These are phyloP conservation scores for Alternaria alternata DNA, from an alignment of 2,329 filamentous ascomycete species.

Conservation along the genomic window DNA sequence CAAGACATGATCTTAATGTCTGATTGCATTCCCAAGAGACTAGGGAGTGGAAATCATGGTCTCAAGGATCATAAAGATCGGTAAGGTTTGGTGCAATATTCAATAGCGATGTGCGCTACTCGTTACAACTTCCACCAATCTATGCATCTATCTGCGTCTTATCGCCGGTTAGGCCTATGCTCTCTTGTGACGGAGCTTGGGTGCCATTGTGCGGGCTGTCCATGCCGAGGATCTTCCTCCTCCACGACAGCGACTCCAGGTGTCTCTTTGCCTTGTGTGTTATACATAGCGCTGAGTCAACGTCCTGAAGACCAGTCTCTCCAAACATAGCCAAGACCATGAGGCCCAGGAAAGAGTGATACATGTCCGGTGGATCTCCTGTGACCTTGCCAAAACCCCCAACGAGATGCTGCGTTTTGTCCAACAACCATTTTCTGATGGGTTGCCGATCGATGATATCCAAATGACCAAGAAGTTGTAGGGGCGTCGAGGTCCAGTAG, in stretches of 20 bases:
- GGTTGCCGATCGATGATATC: constrained; percentile 66
- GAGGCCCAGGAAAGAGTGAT: constrained; percentile 89
- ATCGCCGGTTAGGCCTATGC: constrained; percentile 9
- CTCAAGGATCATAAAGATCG: background rate
- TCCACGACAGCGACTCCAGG: constrained; percentile 49
- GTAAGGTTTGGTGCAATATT: background rate
- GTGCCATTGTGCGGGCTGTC: background rate
- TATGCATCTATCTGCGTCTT: constrained; percentile 13
- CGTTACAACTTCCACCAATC: background rate
- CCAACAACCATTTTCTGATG: constrained; percentile 80
- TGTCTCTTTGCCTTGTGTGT: constrained; percentile 63
- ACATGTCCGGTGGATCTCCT: constrained; percentile 68
- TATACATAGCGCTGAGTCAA: constrained; percentile 81
- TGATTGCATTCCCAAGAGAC: background rate
- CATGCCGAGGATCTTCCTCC: constrained; percentile 34
- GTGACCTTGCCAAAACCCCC: constrained; percentile 59
- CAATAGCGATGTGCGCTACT: background rate
- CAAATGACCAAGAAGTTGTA: constrained; percentile 50
- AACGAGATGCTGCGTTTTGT: constrained; percentile 85
- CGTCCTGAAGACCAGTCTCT: constrained; percentile 71
- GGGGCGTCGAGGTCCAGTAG: constrained; percentile 84
- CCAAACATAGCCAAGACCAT: constrained; percentile 78
- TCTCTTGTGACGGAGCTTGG: background rate
- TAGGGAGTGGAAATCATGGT: background rate
- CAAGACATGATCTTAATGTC: background rate